A percentile compares a stretch with the other conserved stretches of the same genome.
phyloP scores from a whole-genome alignment of 345 rosid genomes.

The Isatis tinctoria region DNA sequence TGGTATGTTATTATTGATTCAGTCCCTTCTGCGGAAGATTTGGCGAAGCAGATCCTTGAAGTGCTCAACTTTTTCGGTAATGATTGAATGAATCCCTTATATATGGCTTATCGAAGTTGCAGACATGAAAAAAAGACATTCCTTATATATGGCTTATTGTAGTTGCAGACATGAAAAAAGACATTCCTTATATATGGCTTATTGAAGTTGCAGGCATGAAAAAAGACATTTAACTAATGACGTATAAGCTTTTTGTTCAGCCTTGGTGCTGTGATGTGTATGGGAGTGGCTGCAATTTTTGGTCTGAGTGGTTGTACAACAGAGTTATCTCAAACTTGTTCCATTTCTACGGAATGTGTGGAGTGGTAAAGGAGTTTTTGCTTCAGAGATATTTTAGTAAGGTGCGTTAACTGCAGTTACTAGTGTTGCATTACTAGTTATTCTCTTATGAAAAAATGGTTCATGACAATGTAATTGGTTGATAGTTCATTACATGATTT shows the following conservation, averaged over 20 bases:
- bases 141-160: too few relatives aligned
- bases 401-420: slow-evolving; percentile 38
- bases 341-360: slow-evolving; percentile 88
- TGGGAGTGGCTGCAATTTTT: slow-evolving; percentile 93
- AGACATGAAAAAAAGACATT: background rate
- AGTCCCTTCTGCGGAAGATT: slow-evolving; percentile 59
- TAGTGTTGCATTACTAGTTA: background rate
- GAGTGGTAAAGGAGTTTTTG: slow-evolving; percentile 69
- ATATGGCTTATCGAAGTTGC: background rate
- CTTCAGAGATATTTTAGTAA: slow-evolving; percentile 92
- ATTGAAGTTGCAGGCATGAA: too few relatives aligned
- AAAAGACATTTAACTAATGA: background rate
- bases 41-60: slow-evolving; percentile 86
- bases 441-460: background rate
- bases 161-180: too few relatives aligned
- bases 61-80: slow-evolving; percentile 87
- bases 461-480: too few relatives aligned
- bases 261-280: slow-evolving; percentile 90
- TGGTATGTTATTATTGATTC: slow-evolving; percentile 54
- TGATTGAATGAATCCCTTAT: background rate
- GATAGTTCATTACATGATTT: too few relatives aligned
- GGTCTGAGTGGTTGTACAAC: slow-evolving; percentile 93
- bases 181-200: too few relatives aligned
- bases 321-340: slow-evolving; percentile 74
- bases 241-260: slow-evolving; percentile 36